These are phyloP conservation scores for Mariannaea elegans DNA, from an alignment of 2,329 filamentous ascomycete species.

Conservation along the genomic window DNA sequence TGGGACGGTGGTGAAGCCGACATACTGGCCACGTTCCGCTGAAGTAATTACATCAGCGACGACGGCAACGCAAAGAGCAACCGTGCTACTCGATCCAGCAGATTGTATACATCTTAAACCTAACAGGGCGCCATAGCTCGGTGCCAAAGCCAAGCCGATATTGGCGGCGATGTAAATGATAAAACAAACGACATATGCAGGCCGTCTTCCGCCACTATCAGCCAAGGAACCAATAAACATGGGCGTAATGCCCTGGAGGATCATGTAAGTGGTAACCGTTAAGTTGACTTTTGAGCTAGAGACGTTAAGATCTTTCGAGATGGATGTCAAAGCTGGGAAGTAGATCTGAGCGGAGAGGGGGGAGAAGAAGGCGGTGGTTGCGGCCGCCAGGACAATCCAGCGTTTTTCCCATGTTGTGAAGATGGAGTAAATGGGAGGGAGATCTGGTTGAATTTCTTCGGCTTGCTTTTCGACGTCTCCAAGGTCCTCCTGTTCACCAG, in stretches of 20 bases:
- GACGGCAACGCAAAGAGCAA: constrained; percentile 66
- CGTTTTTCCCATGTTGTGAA: constrained; percentile 53
- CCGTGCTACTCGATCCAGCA: constrained; percentile 65
- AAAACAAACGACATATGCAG: constrained; percentile 63
- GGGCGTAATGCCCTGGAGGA: constrained; percentile 68
- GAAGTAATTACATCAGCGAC: constrained; percentile 71
- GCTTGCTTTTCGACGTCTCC: constrained; percentile 28
- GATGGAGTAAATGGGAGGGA: constrained; percentile 46
- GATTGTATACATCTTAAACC: constrained; percentile 65
- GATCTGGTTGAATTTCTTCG: background rate
- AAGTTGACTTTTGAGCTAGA: constrained; percentile 55
- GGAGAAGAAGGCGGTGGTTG: constrained; percentile 54
- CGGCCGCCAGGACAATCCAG: constrained; percentile 50
- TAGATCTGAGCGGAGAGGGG: constrained; percentile 61
- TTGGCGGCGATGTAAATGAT: constrained; percentile 62
- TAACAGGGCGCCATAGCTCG: constrained; percentile 59
- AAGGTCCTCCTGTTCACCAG: background rate
- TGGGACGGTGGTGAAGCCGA: constrained; percentile 61
- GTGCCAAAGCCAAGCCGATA: constrained; percentile 60
- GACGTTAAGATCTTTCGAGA: constrained; percentile 59
- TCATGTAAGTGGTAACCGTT: constrained; percentile 64
- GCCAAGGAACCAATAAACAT: constrained; percentile 65
- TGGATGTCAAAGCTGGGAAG: constrained; percentile 60
- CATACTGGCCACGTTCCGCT: constrained; percentile 68
- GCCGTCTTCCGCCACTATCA: constrained; percentile 62